Percentiles rank a stretch among this genome's conserved stretches.
Conservation (phyloP, 169 alveolate species). For the Plasmodium knowlesi region DNA sequence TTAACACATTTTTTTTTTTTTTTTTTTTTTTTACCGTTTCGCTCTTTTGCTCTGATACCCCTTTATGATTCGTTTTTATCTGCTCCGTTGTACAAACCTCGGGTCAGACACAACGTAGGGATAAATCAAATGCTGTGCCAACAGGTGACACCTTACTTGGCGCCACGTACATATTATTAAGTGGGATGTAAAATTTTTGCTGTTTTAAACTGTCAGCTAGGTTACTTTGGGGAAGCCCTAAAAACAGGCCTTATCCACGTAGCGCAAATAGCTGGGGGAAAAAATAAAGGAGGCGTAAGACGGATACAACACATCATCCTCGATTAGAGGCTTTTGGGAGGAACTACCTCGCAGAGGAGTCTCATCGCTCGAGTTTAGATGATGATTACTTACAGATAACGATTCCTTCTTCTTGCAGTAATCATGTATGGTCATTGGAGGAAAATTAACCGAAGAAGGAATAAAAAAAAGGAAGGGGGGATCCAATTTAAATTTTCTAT, state of each 20-base stretch:
- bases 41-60: background rate
- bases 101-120: background rate
- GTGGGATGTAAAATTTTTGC: background rate
- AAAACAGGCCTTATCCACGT: slow-evolving; percentile 66
- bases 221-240: background rate
- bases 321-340: background rate
- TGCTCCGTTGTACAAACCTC: background rate
- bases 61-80: background rate
- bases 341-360: background rate
- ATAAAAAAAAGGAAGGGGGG: slow-evolving; percentile 87
- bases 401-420: slow-evolving; percentile 23
- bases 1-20: background rate
- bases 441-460: slow-evolving; percentile 85
- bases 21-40: background rate
- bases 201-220: background rate
- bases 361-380: background rate
- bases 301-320: slow-evolving; percentile 51
- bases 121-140: background rate
- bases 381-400: background rate
- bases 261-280: slow-evolving; percentile 41
- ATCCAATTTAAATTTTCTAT: slow-evolving; percentile 86
- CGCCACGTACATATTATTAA: background rate
- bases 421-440: slow-evolving; percentile 68
- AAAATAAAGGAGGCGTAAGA: slow-evolving; percentile 68
- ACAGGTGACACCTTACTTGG: background rate